Conservation (phyloP, 2,329 filamentous ascomycete genomes). For the Fusarium equiseti region DNA sequence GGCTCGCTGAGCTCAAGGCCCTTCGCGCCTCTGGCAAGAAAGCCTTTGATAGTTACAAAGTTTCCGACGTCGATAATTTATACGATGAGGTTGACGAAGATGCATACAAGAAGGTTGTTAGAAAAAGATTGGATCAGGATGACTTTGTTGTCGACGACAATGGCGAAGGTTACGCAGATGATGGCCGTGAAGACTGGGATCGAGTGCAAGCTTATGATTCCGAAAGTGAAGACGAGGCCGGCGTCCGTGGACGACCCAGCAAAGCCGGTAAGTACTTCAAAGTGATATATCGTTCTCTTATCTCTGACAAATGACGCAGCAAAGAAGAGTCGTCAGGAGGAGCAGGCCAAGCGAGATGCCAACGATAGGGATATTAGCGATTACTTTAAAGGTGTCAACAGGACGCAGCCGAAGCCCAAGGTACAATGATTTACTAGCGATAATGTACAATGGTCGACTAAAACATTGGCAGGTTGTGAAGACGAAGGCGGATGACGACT, state of each 20-base stretch:
- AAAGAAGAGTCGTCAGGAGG: constrained; percentile 90
- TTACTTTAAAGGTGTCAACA: constrained; percentile 84
- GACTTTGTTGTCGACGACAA: constrained; percentile 99
- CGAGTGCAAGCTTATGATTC: constrained; percentile 76
- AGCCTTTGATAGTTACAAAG: constrained; percentile 85
- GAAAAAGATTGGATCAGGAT: constrained; percentile 88
- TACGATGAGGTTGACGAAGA: constrained; percentile 98
- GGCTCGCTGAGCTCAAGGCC: constrained; percentile 83
- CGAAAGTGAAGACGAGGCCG: constrained; percentile 72
- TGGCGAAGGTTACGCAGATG: constrained; percentile 95
- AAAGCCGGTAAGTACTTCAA: constrained; percentile 61
- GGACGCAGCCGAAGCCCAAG: constrained; percentile 81
- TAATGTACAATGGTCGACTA: neutral
- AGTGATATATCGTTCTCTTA: neutral
- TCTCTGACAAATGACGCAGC: constrained; percentile 59
- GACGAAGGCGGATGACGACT: constrained; percentile 89
- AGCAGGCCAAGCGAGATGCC: constrained; percentile 85
- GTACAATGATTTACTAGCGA: constrained; percentile 58
- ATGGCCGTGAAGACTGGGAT: constrained; percentile 95
- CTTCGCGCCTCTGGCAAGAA: constrained; percentile 92
- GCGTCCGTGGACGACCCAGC: constrained; percentile 60
- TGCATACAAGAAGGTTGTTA: constrained; percentile 95
- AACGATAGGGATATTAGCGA: constrained; percentile 93
- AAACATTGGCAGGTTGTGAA: constrained; percentile 70
- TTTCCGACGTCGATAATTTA: constrained; percentile 84